These are phyloP conservation scores for Diaporthe sp. DNA, from an alignment of 2,329 filamentous ascomycete genomes.

Conservation along the genomic window DNA sequence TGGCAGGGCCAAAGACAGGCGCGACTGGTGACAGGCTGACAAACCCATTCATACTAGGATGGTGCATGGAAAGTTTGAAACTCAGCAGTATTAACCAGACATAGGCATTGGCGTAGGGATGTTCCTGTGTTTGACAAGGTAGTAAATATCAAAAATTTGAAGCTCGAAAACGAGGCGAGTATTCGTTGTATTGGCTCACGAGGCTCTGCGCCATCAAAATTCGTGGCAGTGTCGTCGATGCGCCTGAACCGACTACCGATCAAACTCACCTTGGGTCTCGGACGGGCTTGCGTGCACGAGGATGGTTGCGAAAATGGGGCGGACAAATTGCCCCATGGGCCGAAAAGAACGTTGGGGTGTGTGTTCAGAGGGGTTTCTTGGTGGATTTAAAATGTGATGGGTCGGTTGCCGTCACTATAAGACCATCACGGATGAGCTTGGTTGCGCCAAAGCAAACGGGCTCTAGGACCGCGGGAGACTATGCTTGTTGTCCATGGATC, in stretches of 20 bases:
- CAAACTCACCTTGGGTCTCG: neutral
- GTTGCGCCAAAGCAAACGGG: neutral
- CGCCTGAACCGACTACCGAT: neutral
- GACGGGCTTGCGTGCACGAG: neutral
- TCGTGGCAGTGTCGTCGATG: neutral
- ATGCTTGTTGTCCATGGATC: too few relatives aligned
- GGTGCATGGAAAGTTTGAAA: too few relatives aligned
- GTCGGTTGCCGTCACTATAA: slow-evolving; percentile 10
- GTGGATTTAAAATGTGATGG: slow-evolving; percentile 9
- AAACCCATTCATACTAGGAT: too few relatives aligned
- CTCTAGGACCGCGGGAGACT: neutral
- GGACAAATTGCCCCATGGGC: neutral
- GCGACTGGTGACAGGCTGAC: too few relatives aligned
- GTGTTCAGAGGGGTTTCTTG: neutral
- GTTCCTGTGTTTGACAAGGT: too few relatives aligned
- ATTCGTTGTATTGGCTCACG: neutral
- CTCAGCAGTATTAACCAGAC: too few relatives aligned
- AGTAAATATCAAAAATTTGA: neutral
- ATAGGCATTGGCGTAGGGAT: too few relatives aligned
- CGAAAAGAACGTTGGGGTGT: neutral
- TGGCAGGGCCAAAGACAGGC: too few relatives aligned
- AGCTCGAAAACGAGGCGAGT: neutral
- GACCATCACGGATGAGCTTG: slow-evolving; percentile 3
- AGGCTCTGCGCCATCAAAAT: neutral
- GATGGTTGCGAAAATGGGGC: neutral